Conservation (phyloP, 2,329 filamentous ascomycete species). For the Fusarium chuoi region DNA sequence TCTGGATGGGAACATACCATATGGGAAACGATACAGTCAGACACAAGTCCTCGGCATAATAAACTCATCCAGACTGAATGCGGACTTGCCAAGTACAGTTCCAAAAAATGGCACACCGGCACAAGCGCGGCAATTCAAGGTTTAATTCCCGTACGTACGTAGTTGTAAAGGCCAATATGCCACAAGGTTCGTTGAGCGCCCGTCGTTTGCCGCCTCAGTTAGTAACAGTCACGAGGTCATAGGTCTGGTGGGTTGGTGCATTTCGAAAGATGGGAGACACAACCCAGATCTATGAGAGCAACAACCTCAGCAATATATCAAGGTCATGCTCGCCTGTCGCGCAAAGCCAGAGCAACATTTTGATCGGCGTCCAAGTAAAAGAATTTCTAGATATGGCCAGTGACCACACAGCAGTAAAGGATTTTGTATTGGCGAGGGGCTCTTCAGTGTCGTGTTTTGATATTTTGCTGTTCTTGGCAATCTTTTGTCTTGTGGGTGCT, state of each 20-base stretch:
- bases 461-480: slow-evolving; percentile 1
- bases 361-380: not conserved
- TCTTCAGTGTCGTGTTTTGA: slow-evolving; percentile 17
- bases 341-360: not conserved
- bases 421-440: not conserved
- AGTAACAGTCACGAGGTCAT: slow-evolving; percentile 20
- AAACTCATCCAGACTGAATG: not conserved
- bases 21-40: not conserved
- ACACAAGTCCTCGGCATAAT: not conserved
- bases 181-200: slow-evolving; percentile 14
- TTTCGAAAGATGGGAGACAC: not conserved
- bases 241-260: not conserved
- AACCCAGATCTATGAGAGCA: not conserved
- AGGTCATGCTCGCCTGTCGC: not conserved
- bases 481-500: not conserved
- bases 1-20: not conserved
- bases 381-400: not conserved
- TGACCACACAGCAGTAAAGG: not conserved
- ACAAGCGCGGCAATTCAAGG: slow-evolving; percentile 23
- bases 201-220: slow-evolving; percentile 20
- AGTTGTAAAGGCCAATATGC: slow-evolving; percentile 9
- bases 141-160: slow-evolving; percentile 21
- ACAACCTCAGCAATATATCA: not conserved
- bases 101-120: not conserved
- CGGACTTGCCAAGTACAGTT: not conserved